These are phyloP conservation scores for Fusarium sp. DNA, from an alignment of 2,329 filamentous ascomycete species.

Conservation along the genomic window DNA sequence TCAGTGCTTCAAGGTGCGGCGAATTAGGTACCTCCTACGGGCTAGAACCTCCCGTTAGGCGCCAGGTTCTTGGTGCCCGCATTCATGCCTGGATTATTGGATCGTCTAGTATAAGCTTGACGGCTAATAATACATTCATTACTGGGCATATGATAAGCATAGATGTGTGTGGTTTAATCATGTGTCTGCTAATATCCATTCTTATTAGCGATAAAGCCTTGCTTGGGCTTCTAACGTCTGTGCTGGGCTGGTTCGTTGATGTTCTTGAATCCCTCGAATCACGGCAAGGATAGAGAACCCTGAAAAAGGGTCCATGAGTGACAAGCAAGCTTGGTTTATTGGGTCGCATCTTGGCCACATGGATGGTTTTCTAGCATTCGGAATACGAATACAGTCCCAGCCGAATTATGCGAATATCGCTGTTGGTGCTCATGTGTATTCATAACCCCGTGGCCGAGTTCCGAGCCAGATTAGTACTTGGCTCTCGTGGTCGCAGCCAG, in stretches of 20 bases:
- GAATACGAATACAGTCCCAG: background rate
- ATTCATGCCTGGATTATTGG: background rate
- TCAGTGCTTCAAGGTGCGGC: slow-evolving; percentile 7
- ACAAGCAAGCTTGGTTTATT: slow-evolving; percentile 6
- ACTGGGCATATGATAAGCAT: background rate
- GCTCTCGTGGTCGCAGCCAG: slow-evolving; percentile 21
- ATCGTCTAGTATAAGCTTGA: too few species aligned
- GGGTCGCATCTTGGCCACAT: slow-evolving; percentile 7
- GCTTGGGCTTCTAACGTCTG: slow-evolving; percentile 18
- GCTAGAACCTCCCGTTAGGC: slow-evolving; percentile 1
- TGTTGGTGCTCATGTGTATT: background rate
- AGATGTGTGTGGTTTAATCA: slow-evolving; percentile 21
- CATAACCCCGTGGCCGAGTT: background rate
- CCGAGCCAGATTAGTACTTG: slow-evolving; percentile 8
- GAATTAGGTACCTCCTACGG: background rate
- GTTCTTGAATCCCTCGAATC: slow-evolving; percentile 31
- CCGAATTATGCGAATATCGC: slow-evolving; percentile 3
- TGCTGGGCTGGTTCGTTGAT: slow-evolving; percentile 25
- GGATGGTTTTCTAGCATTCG: slow-evolving; percentile 3
- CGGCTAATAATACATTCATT: slow-evolving; percentile 2
- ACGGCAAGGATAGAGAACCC: slow-evolving; percentile 19
- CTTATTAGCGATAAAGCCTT: slow-evolving; percentile 31
- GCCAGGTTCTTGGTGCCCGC: slow-evolving; percentile 5
- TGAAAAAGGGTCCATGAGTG: slow-evolving; percentile 23
- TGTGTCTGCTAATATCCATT: slow-evolving; percentile 16